Base-by-base conservation (phyloP, 2,329 filamentous ascomycete genomes). In the Fusarium torreyae region DNA sequence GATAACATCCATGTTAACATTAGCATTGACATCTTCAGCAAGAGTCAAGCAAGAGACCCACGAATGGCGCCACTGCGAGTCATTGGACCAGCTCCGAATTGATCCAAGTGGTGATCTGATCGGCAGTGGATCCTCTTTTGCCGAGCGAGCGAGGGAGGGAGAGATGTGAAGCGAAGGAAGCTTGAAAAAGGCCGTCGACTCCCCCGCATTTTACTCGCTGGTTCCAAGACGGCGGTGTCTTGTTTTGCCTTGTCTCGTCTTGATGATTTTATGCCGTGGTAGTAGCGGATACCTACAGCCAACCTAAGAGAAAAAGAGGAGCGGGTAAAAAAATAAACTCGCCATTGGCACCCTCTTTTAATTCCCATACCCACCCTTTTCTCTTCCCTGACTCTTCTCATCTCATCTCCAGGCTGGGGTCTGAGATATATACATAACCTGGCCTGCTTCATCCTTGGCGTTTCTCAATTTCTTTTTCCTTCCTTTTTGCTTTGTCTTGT, bases 51-150 rank as follows among this genome's bases (percentile, higher is more conserved):
- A 66, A 51, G 33, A 40, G 34, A 49, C 45, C 49, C 46, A 57
- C 43, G 20, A n/a, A 62, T 63, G 67, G 64, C 56, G 57, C 71
- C 71, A 73, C 71, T 63, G 56, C 71, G 71, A 74, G 71, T 73
- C 71, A 73, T 73, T 69, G 56, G 49, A 42, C 51, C 60, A 56
- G 44, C 39, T 66, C 61, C 54, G 42, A 56, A 31, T 7, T 49
- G 48, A 38, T 50, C 45, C 33, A 55, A 52, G 45, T 51, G 58
- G 63, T 74, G 72, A 69, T 74, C 62, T 66, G 72, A 72, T 74
- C 72, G 72, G 69, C 72, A 67, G 72, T 74, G 72, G 70, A 72
- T 63, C 58, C 62, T 43, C 34, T 43, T 50, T 62, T 65, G 69
- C 60, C 61, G 58, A 64, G 54, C 49, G 24, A 59, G 46, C 42